Conservation (phyloP, 768 basidiomycete species). For the Gautieria morchelliformis region DNA sequence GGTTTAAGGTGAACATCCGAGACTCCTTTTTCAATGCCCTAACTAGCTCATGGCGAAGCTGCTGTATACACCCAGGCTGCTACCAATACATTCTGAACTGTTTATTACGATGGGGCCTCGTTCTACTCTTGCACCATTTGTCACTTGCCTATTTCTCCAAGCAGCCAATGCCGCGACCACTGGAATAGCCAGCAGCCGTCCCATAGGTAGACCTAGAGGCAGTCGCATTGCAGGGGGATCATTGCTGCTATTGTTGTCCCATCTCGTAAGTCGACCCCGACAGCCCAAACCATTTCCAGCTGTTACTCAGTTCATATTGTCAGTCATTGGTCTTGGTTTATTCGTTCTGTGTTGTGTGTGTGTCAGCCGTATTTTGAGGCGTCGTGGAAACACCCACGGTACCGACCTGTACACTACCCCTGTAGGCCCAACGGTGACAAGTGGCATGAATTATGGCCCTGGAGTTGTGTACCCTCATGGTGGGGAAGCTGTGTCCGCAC, state of each 20-base stretch:
- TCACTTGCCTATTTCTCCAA: too few relatives aligned
- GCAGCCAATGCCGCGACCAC: too few relatives aligned
- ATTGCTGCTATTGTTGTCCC: background rate
- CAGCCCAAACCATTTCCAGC: background rate
- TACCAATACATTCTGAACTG: too few relatives aligned
- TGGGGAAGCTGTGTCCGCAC: background rate
- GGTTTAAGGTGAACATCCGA: too few relatives aligned
- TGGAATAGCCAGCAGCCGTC: too few relatives aligned
- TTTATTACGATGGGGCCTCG: too few relatives aligned
- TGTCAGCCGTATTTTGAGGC: background rate
- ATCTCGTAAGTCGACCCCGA: background rate
- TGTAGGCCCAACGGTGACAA: background rate
- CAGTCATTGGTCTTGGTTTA: background rate
- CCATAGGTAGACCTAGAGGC: too few relatives aligned
- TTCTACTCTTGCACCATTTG: too few relatives aligned
- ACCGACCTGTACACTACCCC: background rate
- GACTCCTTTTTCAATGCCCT: too few relatives aligned
- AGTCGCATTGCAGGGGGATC: background rate
- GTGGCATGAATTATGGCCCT: background rate
- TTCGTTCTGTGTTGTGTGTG: background rate
- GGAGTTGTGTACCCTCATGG: background rate
- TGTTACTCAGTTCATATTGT: background rate
- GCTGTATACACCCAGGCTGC: too few relatives aligned
- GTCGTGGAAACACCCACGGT: background rate
- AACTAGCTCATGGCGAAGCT: too few relatives aligned